phyloP scores from a whole-genome alignment of 2,329 filamentous ascomycete genomes.

The Penicillium fuscoglaucum region DNA sequence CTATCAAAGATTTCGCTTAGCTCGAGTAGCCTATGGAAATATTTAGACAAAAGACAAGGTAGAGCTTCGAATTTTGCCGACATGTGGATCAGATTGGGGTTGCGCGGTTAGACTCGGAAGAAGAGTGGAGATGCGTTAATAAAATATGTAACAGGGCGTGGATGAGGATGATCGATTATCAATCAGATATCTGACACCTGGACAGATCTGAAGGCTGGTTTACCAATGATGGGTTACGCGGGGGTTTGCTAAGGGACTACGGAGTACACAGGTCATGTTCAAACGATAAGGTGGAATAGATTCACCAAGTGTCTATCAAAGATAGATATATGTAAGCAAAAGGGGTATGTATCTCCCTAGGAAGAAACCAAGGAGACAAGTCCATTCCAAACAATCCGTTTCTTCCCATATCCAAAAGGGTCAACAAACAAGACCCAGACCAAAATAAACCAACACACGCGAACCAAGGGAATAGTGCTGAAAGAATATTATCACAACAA shows the following conservation, averaged over 20 bases:
- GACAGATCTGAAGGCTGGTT: background rate
- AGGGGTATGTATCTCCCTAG: conserved; percentile 5
- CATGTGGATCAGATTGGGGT: background rate
- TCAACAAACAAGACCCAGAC: conserved; percentile 1
- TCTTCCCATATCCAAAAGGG: background rate
- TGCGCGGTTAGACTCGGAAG: conserved; percentile 2
- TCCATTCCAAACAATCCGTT: conserved; percentile 1
- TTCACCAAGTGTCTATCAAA: conserved; percentile 5
- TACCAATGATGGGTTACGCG: background rate
- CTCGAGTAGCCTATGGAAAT: background rate
- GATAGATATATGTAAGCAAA: background rate
- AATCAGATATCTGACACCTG: background rate
- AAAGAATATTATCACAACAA: conserved; percentile 1
- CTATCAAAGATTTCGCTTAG: background rate
- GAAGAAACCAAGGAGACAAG: background rate
- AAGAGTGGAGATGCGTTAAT: background rate
- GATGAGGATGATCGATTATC: background rate
- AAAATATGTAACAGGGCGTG: background rate
- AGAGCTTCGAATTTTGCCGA: background rate
- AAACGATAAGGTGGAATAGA: background rate
- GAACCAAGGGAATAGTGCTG: conserved; percentile 4
- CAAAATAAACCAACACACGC: conserved; percentile 7
- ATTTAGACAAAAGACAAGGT: background rate
- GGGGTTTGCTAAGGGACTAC: background rate
- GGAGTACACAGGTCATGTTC: background rate